Evolutionary conservation across 2,329 filamentous ascomycete genomes (phyloP).

Genomic region (Nemania sp.): DNA sequence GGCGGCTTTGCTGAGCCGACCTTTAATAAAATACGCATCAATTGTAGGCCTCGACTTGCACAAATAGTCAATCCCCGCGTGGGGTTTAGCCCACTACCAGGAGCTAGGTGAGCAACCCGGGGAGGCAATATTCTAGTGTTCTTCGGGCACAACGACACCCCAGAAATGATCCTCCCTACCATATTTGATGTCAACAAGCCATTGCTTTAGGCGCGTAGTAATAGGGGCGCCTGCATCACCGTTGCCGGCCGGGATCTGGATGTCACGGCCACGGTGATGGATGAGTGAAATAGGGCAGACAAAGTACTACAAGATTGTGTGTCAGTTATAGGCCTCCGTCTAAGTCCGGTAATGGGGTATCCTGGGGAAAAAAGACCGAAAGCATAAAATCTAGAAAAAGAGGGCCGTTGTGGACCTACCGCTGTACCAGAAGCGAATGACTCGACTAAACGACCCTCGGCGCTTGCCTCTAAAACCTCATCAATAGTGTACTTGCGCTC

Average conservation of each 20-base stretch:
- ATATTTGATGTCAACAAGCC: conserved; percentile 80
- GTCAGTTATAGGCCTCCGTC: conserved; percentile 28
- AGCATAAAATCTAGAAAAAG: neutral
- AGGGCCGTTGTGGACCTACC: conserved; percentile 62
- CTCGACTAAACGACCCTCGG: conserved; percentile 83
- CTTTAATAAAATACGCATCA: conserved; percentile 3
- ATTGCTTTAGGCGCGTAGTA: conserved; percentile 73
- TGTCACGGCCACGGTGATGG: conserved; percentile 73
- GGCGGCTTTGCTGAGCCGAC: neutral
- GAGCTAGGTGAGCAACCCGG: neutral
- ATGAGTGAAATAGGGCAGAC: conserved; percentile 76
- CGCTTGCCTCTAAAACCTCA: conserved; percentile 77
- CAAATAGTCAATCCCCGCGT: neutral
- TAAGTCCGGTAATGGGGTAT: neutral
- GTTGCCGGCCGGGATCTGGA: conserved; percentile 70
- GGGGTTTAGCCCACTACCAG: neutral
- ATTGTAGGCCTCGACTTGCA: conserved; percentile 12
- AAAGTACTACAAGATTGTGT: conserved; percentile 67
- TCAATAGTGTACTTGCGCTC: conserved; percentile 86
- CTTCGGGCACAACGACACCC: conserved; percentile 75
- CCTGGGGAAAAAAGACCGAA: neutral
- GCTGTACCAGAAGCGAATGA: conserved; percentile 90
- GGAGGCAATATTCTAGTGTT: conserved; percentile 50
- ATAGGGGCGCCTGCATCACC: conserved; percentile 65
- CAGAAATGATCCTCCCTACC: conserved; percentile 75